Evolutionary conservation across 805 yeast species (phyloP), one percentile per base, ranked within the genome.

Genomic region (Candida sakaeoensis): DNA sequence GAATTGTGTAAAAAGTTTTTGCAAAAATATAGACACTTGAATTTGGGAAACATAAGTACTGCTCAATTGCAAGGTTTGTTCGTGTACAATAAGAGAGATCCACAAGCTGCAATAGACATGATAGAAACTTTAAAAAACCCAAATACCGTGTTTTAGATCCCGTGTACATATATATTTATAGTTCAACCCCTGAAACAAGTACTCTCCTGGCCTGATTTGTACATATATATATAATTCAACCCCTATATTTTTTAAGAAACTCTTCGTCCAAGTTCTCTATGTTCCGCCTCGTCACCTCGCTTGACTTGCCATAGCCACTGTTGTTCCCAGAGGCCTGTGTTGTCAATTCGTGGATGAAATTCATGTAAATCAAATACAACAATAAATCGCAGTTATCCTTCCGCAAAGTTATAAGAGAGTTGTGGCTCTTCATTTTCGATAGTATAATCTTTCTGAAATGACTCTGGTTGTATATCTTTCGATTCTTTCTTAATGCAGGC

Each of bases 21-120:
- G 54, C 52, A 60, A 25, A 72, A 70, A 21, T 77, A 70, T 41
- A 53, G 57, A 22, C 68, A 64, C 5, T 58, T 84, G 46, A 70
- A 72, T 25, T 59, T 76, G 46, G 50, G 53, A 14, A 57, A 60
- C 41, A 78, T 91, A 25, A 84, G 95, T 52, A 89, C 98, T 0
- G 99, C 99, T 1, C 96, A 88, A 56, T 70, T 93, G 43, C 99
- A 93, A 60, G 99, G 99, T 0, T 70, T 93, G 37, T 93, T 93
- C 68, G 96, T 93, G 2, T 86, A 86, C 65, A 86, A 87, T 63
- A 93, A 93, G 61, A 76, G 83, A 43, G 82, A 80, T 43, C 95
- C 98, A 0, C 72, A 74, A 24, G 75, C 75, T 4, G 96, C 98
- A 0, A 62, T 90, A 19, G 65, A 64, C 10, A 84, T 82, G 80